Evolutionary conservation across 257 asterid genomes (phyloP).

Genomic region (Scutellaria galericulata): DNA sequence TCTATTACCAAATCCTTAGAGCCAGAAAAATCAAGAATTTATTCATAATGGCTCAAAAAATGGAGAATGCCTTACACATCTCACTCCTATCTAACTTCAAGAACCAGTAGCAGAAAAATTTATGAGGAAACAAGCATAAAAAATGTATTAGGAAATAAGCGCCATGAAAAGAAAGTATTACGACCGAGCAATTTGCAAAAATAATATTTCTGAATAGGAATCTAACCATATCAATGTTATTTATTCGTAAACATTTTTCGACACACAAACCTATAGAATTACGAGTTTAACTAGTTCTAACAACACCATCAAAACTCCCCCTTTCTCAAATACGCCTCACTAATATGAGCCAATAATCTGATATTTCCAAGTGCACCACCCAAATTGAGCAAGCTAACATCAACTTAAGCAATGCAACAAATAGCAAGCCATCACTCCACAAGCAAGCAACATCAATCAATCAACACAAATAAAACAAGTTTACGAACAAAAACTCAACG

Average conservation of each 20-base stretch:
- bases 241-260: not conserved
- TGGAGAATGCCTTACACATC: constrained; percentile 2
- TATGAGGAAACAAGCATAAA: not conserved
- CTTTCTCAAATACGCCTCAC: constrained; percentile 14
- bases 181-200: not conserved
- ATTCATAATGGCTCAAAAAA: not conserved
- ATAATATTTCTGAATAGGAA: not conserved
- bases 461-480: constrained; percentile 15
- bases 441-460: constrained; percentile 12
- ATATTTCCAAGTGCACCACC: constrained; percentile 2
- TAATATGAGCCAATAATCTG: constrained; percentile 6
- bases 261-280: not conserved
- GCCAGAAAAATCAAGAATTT: not conserved
- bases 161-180: not conserved
- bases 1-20: not conserved
- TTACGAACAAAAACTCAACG: not conserved
- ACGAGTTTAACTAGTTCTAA: not conserved
- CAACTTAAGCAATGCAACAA: constrained; percentile 31
- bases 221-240: not conserved
- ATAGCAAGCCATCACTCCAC: constrained; percentile 18
- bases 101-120: not conserved
- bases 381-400: constrained; percentile 27
- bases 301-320: constrained; percentile 14
- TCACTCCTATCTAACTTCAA: not conserved
- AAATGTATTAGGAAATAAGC: not conserved